A percentile compares a stretch with the other conserved stretches of the same genome.
These are phyloP conservation scores for Acanthamoeba culbertsoni DNA, from an alignment of 208 protist species.

Conservation along the genomic window DNA sequence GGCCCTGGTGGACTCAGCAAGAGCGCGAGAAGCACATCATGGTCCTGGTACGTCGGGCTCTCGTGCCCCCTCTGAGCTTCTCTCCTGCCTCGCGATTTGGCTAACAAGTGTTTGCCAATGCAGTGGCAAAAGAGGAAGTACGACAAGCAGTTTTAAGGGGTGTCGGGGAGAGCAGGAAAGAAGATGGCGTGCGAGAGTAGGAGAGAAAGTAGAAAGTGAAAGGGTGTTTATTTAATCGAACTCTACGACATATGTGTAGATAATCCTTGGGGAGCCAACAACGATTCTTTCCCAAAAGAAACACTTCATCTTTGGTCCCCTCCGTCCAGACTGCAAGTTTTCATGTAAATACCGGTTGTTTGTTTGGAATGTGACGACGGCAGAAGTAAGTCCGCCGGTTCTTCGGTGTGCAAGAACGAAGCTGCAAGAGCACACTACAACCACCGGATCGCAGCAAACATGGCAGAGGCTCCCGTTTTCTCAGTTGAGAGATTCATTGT, in stretches of 20 bases:
- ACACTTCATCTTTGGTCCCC: too few relatives aligned
- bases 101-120: background rate
- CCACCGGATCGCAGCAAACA: background rate
- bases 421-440: background rate
- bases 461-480: background rate
- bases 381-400: background rate
- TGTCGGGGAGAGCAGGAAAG: background rate
- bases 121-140: constrained; percentile 10
- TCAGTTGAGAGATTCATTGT: background rate
- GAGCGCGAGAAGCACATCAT: constrained; percentile 1
- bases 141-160: background rate
- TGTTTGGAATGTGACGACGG: too few relatives aligned
- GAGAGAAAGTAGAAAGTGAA: background rate
- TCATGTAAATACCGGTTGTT: too few relatives aligned
- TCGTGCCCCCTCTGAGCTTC: background rate
- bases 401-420: background rate
- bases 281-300: too few relatives aligned
- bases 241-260: background rate
- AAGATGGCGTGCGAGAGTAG: background rate
- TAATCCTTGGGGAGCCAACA: too few relatives aligned
- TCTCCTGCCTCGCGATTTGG: background rate
- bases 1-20: constrained; percentile 8
- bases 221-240: background rate
- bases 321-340: background rate
- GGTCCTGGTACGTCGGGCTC: background rate